These are phyloP conservation scores for Panicum miliaceum DNA, from an alignment of 176 grass and related monocot species.

Conservation along the genomic window DNA sequence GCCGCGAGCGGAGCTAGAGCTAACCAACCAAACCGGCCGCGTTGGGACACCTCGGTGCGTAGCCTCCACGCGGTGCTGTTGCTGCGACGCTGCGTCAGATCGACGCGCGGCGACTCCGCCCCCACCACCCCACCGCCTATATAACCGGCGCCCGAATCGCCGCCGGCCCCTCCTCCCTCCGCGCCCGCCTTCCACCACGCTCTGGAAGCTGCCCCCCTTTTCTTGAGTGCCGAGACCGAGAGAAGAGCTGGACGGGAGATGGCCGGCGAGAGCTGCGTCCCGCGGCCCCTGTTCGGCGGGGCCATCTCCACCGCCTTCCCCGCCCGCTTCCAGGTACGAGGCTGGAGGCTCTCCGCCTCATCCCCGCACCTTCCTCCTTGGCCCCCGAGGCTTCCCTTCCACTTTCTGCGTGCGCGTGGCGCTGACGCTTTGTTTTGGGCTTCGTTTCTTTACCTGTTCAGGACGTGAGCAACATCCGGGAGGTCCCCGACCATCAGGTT, in stretches of 20 bases:
- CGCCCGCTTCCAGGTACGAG: slow-evolving; percentile 69
- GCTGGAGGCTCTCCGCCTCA: neutral
- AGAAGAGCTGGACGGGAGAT: slow-evolving; percentile 39
- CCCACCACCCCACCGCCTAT: neutral
- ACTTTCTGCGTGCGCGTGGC: neutral
- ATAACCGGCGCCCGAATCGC: neutral
- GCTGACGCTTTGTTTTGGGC: neutral
- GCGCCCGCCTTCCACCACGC: neutral
- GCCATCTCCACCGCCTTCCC: slow-evolving; percentile 76
- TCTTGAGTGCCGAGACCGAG: neutral
- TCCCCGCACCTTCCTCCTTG: neutral
- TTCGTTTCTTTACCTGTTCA: slow-evolving; percentile 30
- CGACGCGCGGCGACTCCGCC: slow-evolving; percentile 41
- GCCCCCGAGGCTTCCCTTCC: neutral
- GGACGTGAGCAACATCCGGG: slow-evolving; percentile 84
- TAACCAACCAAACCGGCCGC: neutral
- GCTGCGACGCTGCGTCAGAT: slow-evolving; percentile 32
- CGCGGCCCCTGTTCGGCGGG: slow-evolving; percentile 77
- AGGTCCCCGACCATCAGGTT: slow-evolving; percentile 94
- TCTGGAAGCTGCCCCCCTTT: slow-evolving; percentile 29
- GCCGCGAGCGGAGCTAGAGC: neutral
- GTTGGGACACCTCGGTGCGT: slow-evolving; percentile 26
- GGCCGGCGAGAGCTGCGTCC: slow-evolving; percentile 59
- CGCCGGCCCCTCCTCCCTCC: neutral
- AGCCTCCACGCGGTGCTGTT: slow-evolving; percentile 27